Percentiles rank a stretch among this genome's conserved stretches.
phyloP scores from a whole-genome alignment of 2,329 filamentous ascomycete genomes.

The Sclerotinia minor region DNA sequence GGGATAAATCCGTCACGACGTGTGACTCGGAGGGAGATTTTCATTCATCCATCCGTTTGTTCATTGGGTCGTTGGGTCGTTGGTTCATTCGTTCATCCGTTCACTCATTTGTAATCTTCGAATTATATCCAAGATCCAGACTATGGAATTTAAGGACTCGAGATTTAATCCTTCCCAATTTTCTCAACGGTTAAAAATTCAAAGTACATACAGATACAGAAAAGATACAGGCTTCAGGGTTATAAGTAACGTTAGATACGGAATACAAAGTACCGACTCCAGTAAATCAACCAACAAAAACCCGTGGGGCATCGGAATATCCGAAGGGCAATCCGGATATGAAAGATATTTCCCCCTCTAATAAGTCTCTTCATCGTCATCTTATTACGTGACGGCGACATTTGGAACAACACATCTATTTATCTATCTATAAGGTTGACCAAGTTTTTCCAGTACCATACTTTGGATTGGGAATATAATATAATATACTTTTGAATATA shows the following conservation, averaged over 20 bases:
- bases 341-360: background rate
- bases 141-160: background rate
- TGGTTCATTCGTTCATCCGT: too few relatives aligned
- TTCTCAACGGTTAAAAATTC: background rate
- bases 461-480: too few relatives aligned
- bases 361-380: background rate
- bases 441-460: background rate
- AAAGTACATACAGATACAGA: too few relatives aligned
- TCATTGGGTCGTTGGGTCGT: too few relatives aligned
- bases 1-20: background rate
- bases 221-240: background rate
- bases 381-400: background rate
- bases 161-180: background rate
- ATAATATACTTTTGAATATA: too few relatives aligned
- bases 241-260: background rate
- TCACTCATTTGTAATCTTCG: background rate
- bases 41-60: too few relatives aligned
- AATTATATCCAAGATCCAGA: background rate
- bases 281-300: background rate
- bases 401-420: too few relatives aligned
- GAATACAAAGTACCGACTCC: too few relatives aligned
- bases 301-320: background rate
- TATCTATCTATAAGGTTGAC: background rate
- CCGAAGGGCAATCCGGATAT: background rate
- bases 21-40: background rate